phyloP scores from a whole-genome alignment of 2,329 filamentous ascomycete genomes.

The Intubia oerlemansii region DNA sequence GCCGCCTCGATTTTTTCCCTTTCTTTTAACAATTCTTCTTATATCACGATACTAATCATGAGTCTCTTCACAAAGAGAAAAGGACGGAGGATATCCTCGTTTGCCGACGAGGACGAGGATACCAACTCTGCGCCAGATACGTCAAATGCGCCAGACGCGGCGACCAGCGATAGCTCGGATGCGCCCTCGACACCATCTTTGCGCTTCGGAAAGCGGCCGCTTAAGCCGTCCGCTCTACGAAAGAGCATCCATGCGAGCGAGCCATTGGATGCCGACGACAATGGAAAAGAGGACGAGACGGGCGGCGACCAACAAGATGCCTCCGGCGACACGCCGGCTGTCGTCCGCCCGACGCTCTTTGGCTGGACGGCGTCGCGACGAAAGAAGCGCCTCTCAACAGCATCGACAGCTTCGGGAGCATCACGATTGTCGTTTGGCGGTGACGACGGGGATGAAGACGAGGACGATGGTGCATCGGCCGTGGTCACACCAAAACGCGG shows the following conservation, averaged over 20 bases:
- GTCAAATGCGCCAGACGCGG: too few species aligned
- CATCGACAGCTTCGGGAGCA: constrained; percentile 14
- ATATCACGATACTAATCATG: too few species aligned
- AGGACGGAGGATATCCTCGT: constrained; percentile 52
- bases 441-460: constrained; percentile 22
- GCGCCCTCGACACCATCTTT: too few species aligned
- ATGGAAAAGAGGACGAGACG: neutral
- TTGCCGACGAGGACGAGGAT: constrained; percentile 40
- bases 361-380: constrained; percentile 26
- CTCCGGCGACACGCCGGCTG: constrained; percentile 24
- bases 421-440: constrained; percentile 60
- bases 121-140: neutral
- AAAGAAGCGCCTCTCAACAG: constrained; percentile 37
- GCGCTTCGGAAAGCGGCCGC: constrained; percentile 28
- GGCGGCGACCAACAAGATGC: constrained; percentile 19
- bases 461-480: constrained; percentile 23
- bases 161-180: too few species aligned
- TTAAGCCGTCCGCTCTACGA: constrained; percentile 35
- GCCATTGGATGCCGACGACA: constrained; percentile 9
- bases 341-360: constrained; percentile 23
- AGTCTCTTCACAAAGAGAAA: constrained; percentile 38
- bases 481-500: constrained; percentile 30
- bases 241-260: constrained; percentile 29
- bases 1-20: too few species aligned
- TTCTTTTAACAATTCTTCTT: too few species aligned